Percentiles rank a stretch among this genome's conserved stretches.
These are phyloP conservation scores for Biscogniauxia mediterranea DNA, from an alignment of 2,329 filamentous ascomycete genomes.

Conservation along the genomic window DNA sequence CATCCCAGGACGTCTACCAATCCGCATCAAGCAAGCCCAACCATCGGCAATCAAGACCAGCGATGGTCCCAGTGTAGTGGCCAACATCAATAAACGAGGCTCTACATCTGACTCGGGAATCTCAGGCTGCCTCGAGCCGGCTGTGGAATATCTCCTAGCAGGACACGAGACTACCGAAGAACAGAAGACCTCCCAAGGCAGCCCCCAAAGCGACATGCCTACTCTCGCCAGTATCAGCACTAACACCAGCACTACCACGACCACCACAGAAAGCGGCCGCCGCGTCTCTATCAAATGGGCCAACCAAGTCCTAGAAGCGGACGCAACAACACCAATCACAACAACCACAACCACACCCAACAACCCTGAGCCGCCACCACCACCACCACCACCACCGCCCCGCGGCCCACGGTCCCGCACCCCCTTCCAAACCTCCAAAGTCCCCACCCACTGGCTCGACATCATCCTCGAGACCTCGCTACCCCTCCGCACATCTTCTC, in stretches of 20 bases:
- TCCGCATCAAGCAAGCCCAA: slow-evolving; percentile 9
- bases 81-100: neutral
- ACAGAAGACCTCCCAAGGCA: too few species aligned
- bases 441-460: slow-evolving; percentile 22
- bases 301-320: neutral
- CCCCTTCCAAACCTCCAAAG: slow-evolving; percentile 2
- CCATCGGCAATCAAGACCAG: neutral
- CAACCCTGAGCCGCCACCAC: too few species aligned
- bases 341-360: too few species aligned
- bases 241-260: too few species aligned
- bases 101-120: neutral
- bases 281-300: neutral
- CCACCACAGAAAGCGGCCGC: neutral
- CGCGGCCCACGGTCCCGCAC: too few species aligned
- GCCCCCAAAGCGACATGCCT: too few species aligned
- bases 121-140: neutral
- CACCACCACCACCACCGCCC: too few species aligned
- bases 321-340: too few species aligned
- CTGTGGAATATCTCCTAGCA: neutral
- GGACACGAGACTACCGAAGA: too few species aligned
- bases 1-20: slow-evolving; percentile 2
- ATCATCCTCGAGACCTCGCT: slow-evolving; percentile 22
- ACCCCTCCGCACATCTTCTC: slow-evolving; percentile 13
- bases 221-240: too few species aligned
- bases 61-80: neutral